Evolutionary conservation across 2,329 filamentous ascomycete species (phyloP), one percentile per base, ranked within the genome.

Genomic region (Cordyceps pruinosa): DNA sequence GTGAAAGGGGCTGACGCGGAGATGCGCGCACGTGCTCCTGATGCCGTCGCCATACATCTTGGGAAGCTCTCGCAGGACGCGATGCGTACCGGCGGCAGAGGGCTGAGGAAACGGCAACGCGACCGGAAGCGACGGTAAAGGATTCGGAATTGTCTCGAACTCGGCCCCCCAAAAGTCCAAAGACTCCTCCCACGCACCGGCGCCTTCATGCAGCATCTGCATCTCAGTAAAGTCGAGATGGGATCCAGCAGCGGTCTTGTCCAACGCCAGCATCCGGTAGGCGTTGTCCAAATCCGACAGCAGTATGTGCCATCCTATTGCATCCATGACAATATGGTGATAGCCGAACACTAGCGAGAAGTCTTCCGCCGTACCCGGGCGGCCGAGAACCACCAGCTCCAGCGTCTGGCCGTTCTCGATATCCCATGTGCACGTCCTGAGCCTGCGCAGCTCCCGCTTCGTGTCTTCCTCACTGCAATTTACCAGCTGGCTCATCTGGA

Each of bases 261-360:
- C 46, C 10, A 35, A 28, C 28, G 44, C 17, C 26, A 47, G 44
- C 44, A 47, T 47, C 10, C 26, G 44, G 63, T 81, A 81, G 0
- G 65, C 69, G 28, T 67, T 71, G n/a, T 75, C 68, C 3, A 81
- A 57, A 37, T 82, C 77, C 0, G 59, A 28, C 13, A 78, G 56
- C 19, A 82, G 66, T 2, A 80, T 60, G 10, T 74, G 61, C 4
- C 71, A 71, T 45, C 76, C 76, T 37, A 73, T 59, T 1, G 74
- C 77, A 59, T 83, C 80, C 69, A 82, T 72, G 34, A 70, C 65
- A 37, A 82, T 80, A 61, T 81, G 78, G 58, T 81, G 78, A 46
- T 69, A 71, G 1, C 66, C 66, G 5, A 82, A 47, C 0, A 83
- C 39, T 4, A 81, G 58, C 60, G 67, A 73, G 58, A 77, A 73